Evolutionary conservation across 2,329 filamentous ascomycete species (phyloP).

Genomic region (Coniochaeta sp.): DNA sequence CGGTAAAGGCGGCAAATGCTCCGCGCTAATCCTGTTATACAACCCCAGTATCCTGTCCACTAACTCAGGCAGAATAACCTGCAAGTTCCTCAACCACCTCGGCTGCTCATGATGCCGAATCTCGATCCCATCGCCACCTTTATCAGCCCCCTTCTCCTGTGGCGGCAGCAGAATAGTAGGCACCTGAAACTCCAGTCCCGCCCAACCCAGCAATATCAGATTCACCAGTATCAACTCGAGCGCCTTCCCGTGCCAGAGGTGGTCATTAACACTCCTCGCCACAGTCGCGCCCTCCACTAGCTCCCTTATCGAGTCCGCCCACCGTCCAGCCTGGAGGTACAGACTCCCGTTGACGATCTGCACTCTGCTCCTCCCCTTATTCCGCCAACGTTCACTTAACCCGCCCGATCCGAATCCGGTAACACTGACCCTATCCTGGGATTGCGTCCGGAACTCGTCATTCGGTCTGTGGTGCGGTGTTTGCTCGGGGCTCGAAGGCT

Average conservation of each 20-base stretch:
- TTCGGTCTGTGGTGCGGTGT: slow-evolving; percentile 27
- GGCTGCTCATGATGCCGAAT: slow-evolving; percentile 40
- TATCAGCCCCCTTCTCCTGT: slow-evolving; percentile 36
- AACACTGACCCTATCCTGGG: slow-evolving; percentile 52
- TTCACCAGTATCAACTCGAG: slow-evolving; percentile 81
- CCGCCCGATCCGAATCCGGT: slow-evolving; percentile 67
- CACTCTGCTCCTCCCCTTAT: slow-evolving; percentile 73
- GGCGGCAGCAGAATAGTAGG: slow-evolving; percentile 46
- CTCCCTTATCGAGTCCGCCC: slow-evolving; percentile 81
- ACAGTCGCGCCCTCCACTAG: slow-evolving; percentile 72
- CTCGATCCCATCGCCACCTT: slow-evolving; percentile 28
- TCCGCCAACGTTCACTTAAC: slow-evolving; percentile 68
- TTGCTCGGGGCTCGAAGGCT: slow-evolving; percentile 34
- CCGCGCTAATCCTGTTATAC: slow-evolving; percentile 63
- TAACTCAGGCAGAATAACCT: slow-evolving; percentile 61
- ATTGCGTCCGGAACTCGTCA: slow-evolving; percentile 41
- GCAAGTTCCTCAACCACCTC: slow-evolving; percentile 46
- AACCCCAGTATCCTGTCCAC: slow-evolving; percentile 67
- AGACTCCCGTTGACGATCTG: slow-evolving; percentile 76
- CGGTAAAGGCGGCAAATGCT: slow-evolving; percentile 64
- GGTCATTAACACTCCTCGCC: slow-evolving; percentile 75
- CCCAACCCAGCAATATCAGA: slow-evolving; percentile 78
- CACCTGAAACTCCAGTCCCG: slow-evolving; percentile 76
- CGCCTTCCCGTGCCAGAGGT: slow-evolving; percentile 96
- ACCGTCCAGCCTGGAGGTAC: slow-evolving; percentile 82